These are phyloP conservation scores for Tephrocybe sp. DNA, from an alignment of 768 basidiomycete species.

Conservation along the genomic window DNA sequence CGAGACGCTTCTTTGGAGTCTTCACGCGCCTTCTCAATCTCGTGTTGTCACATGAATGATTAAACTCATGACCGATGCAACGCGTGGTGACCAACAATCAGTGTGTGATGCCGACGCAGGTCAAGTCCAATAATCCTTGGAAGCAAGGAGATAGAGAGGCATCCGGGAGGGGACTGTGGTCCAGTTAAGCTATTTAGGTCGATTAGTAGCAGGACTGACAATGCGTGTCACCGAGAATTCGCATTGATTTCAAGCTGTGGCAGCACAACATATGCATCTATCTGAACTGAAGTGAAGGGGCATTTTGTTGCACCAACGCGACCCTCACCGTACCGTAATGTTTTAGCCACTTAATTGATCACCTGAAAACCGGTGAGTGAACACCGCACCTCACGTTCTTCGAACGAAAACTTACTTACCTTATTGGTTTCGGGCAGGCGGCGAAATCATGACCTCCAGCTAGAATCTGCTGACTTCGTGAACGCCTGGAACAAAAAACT, in stretches of 20 bases:
- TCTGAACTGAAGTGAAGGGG: background rate
- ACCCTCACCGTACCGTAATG: background rate
- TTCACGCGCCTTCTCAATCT: background rate
- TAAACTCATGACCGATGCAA: slow-evolving; percentile 13
- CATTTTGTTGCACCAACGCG: no score
- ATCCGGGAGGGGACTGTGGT: background rate
- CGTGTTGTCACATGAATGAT: slow-evolving; percentile 11
- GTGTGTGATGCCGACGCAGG: background rate
- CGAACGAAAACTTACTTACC: no score
- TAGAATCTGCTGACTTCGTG: no score
- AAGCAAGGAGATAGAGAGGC: slow-evolving; percentile 1
- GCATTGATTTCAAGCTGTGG: background rate
- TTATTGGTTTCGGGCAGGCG: no score
- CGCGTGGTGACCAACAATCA: slow-evolving; percentile 3
- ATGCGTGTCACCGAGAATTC: slow-evolving; percentile 1
- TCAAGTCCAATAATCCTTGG: background rate
- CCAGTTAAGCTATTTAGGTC: background rate
- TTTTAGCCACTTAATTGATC: no score
- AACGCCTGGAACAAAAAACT: no score
- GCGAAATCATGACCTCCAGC: no score
- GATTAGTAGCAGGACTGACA: slow-evolving; percentile 3
- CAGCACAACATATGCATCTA: background rate
- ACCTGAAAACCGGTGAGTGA: no score
- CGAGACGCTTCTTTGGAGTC: background rate
- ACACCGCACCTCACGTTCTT: no score